Conservation (phyloP, 441 rosid species). For the Codiaeum variegatum region DNA sequence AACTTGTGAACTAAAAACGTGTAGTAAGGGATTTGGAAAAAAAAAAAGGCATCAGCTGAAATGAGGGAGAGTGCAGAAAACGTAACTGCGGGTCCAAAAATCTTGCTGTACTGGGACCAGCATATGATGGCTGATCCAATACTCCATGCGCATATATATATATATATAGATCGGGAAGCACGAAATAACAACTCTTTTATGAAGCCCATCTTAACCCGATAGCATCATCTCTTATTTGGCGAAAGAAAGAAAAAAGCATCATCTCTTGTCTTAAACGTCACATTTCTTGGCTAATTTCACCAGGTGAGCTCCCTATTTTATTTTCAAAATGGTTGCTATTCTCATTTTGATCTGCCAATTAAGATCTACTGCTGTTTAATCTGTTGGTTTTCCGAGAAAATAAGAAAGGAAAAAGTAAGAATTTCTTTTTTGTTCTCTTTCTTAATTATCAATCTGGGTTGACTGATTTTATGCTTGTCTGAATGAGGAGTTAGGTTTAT, state of each 20-base stretch:
- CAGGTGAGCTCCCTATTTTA: slow-evolving; percentile 6
- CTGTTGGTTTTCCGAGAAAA: slow-evolving; percentile 12
- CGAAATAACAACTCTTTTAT: neutral
- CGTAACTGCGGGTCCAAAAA: too few species aligned
- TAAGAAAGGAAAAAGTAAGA: neutral
- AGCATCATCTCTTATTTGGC: too few species aligned
- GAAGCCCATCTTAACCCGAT: neutral
- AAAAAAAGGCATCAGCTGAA: too few species aligned
- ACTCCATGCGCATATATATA: neutral
- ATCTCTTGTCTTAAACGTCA: neutral
- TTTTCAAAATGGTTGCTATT: neutral
- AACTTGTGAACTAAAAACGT: too few species aligned
- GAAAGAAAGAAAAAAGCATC: too few species aligned
- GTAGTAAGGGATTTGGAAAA: too few species aligned
- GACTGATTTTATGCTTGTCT: neutral
- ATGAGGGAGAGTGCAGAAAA: too few species aligned
- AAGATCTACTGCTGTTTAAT: neutral
- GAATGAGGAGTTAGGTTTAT: neutral
- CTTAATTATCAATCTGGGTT: neutral
- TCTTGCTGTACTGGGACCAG: too few species aligned
- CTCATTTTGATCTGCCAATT: neutral
- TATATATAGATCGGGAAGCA: neutral
- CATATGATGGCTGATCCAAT: too few species aligned
- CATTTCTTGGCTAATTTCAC: neutral
- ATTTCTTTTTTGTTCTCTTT: neutral